Evolutionary conservation across 176 grass and related monocot genomes (phyloP), one percentile per base, ranked within the genome.

Genomic region (Oryza australiensis): DNA sequence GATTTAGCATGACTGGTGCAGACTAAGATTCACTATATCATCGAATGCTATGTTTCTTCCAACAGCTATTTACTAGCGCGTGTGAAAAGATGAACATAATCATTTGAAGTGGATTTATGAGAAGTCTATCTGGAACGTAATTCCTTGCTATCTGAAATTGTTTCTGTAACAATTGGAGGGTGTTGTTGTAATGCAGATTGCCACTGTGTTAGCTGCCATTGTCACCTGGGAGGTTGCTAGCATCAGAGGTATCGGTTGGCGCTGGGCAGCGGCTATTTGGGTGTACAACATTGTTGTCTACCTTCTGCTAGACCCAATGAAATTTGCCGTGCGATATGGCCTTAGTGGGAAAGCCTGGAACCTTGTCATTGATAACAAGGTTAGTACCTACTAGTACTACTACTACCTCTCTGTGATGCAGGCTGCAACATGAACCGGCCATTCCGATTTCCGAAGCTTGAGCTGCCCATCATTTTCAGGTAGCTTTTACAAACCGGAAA

Each of bases 221-320:
- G 66, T 66, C 1, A 80, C 1, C 62, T 92, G 84, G 87, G 13
- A 72, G 3, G 14, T 90, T 6, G 87, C 85, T 5, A 42, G 87
- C 70, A 89, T 94, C 68, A 87, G 77, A 72, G 84, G 87, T 23
- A 94, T 94, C 15, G 93, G 90, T 1, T 94, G 89, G 93, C 13
- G 84, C 3, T 92, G 93, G 93, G 81, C 89, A 1, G 89, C 80
- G 6, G 84, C 22, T 74, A 77, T 92, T 37, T 94, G 93, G 93
- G 32, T 83, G 78, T 94, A 87, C 93, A 90, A 89, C 85, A n/a
- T 85, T 0, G 30, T 80, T 28, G 75, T 91, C 66, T 90, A 85
- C 68, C 33, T 94, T 16, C 62, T 89, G 1, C 89, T 90, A 15
- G 93, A 92, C 26, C 82, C 87, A 16, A 89, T 94, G 14, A 92